Evolutionary conservation across 2,329 filamentous ascomycete species (phyloP).

Genomic region (Talaromyces sp.): DNA sequence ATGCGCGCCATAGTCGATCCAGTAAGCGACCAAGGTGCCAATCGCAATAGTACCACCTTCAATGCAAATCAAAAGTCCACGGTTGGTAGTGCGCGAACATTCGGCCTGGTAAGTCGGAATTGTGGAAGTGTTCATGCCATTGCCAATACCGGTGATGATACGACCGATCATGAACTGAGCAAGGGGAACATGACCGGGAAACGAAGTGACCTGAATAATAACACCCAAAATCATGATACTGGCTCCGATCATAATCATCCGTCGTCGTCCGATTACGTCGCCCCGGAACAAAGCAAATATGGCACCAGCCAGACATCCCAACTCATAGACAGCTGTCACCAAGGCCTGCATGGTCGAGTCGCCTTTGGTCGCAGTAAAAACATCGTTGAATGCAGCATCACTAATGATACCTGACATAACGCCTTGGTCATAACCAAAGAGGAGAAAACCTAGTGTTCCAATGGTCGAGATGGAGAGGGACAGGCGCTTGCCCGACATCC

Average conservation of each 20-base stretch:
- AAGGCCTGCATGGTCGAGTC: conserved; percentile 48
- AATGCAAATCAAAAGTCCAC: conserved; percentile 60
- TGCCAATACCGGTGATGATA: conserved; percentile 53
- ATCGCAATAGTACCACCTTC: conserved; percentile 53
- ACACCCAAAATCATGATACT: conserved; percentile 48
- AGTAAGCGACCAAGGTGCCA: conserved; percentile 52
- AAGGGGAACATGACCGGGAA: conserved; percentile 33
- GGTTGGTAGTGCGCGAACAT: conserved; percentile 54
- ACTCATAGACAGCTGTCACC: conserved; percentile 51
- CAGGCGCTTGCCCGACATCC: conserved; percentile 54
- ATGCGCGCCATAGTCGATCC: conserved; percentile 49
- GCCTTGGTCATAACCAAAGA: conserved; percentile 64
- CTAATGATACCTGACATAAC: conserved; percentile 65
- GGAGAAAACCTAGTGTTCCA: conserved; percentile 59
- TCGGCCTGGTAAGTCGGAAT: conserved; percentile 52
- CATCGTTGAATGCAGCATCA: conserved; percentile 28
- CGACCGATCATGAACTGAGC: conserved; percentile 54
- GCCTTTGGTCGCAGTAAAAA: conserved; percentile 33
- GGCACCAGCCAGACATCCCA: conserved; percentile 37
- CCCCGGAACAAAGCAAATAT: conserved; percentile 36
- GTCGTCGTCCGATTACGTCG: conserved; percentile 37
- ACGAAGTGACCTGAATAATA: conserved; percentile 36
- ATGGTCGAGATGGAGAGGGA: conserved; percentile 30
- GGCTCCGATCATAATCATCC: conserved; percentile 56
- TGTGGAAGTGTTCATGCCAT: conserved; percentile 55